Evolutionary conservation across 2,329 filamentous ascomycete species (phyloP).

Genomic region (Colletotrichum sp.): DNA sequence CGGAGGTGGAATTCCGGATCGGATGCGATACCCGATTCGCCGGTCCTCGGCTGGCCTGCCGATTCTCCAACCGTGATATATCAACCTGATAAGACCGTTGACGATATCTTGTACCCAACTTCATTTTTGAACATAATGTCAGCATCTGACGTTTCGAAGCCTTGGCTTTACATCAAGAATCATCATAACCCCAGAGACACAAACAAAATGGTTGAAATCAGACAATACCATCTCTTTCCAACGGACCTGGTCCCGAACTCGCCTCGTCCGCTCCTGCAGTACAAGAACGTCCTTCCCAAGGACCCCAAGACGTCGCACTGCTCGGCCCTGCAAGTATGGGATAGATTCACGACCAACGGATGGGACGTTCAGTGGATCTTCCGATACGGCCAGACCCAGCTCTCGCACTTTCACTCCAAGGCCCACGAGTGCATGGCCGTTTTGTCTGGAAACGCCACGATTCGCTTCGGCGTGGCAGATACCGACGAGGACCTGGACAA

Average conservation of each 20-base stretch:
- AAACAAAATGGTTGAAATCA: constrained; percentile 33
- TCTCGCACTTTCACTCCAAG: constrained; percentile 61
- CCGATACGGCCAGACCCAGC: constrained; percentile 59
- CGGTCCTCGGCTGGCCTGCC: background rate
- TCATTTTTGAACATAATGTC: rapidly evolving
- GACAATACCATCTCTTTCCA: constrained; percentile 43
- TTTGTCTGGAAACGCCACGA: constrained; percentile 54
- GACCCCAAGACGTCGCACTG: constrained; percentile 23
- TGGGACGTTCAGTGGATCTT: constrained; percentile 63
- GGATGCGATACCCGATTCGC: background rate
- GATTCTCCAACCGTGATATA: background rate
- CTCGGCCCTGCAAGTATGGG: constrained; percentile 37
- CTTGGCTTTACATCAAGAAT: rapidly evolving
- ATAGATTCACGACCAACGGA: constrained; percentile 50
- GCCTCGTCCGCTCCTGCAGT: constrained; percentile 57
- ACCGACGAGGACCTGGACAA: constrained; percentile 40
- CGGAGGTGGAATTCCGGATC: background rate
- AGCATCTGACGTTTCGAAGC: background rate
- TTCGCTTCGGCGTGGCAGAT: constrained; percentile 61
- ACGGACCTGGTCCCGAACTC: constrained; percentile 55
- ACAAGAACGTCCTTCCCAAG: constrained; percentile 43
- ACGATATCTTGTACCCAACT: rapidly evolving
- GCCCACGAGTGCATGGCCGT: constrained; percentile 65
- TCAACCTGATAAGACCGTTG: background rate
- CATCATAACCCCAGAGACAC: background rate